Percentiles rank a stretch among this genome's conserved stretches.
These are phyloP conservation scores for Aspergillus coremiiformis DNA, from an alignment of 495 filamentous ascomycete species.

Conservation along the genomic window DNA sequence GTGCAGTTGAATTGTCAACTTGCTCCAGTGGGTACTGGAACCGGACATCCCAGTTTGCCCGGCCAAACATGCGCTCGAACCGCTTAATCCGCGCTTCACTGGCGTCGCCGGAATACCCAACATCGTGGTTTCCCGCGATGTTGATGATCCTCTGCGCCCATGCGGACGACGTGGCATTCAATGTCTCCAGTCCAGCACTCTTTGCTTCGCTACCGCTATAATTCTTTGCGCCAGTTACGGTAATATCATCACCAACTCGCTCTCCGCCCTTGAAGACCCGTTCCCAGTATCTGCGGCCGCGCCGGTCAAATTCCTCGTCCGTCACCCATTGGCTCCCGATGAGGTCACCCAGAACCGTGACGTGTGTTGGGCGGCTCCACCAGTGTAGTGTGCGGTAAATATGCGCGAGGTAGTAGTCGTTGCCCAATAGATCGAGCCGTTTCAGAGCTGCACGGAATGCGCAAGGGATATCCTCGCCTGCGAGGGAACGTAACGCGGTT, in stretches of 20 bases:
- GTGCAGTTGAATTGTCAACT: constrained; percentile 16
- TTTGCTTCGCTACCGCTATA: constrained; percentile 27
- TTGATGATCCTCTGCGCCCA: constrained; percentile 80
- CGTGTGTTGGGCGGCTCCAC: constrained; percentile 78
- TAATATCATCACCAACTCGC: constrained; percentile 58
- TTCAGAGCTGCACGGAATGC: constrained; percentile 60
- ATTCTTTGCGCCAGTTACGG: constrained; percentile 17
- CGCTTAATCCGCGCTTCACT: constrained; percentile 60
- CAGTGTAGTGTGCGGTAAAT: constrained; percentile 80
- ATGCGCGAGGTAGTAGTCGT: constrained; percentile 91
- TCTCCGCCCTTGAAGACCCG: constrained; percentile 65
- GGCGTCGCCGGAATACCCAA: constrained; percentile 91
- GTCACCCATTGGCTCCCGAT: constrained; percentile 95
- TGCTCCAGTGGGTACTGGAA: constrained; percentile 46
- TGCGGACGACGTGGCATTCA: constrained; percentile 43
- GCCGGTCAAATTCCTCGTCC: constrained; percentile 69
- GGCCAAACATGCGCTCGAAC: constrained; percentile 78
- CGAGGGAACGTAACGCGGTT: constrained; percentile 42
- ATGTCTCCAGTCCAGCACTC: constrained; percentile 33
- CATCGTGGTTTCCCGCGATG: constrained; percentile 88
- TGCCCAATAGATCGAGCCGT: constrained; percentile 78
- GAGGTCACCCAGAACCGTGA: constrained; percentile 82
- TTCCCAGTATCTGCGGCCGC: constrained; percentile 72
- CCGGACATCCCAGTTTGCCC: constrained; percentile 75
- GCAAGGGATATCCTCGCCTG: constrained; percentile 58